phyloP scores from a whole-genome alignment of 2,329 filamentous ascomycete species.

The Phialocephala sp. region DNA sequence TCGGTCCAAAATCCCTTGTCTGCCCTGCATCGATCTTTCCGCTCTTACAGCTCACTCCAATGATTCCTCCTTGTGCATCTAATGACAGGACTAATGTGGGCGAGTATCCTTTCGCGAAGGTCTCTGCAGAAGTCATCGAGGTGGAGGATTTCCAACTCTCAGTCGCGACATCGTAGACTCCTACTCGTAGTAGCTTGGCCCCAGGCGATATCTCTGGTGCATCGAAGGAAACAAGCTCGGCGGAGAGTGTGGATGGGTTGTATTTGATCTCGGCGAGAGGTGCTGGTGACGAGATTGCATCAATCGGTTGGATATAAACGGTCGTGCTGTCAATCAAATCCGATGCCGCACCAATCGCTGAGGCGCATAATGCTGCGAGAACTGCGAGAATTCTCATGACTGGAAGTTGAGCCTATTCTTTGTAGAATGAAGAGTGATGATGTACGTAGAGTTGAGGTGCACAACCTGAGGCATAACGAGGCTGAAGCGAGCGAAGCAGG shows the following conservation, averaged over 20 bases:
- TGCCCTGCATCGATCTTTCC: conserved; percentile 66
- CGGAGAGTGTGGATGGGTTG: conserved; percentile 51
- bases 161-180: conserved; percentile 57
- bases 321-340: conserved; percentile 45
- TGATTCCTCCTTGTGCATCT: conserved; percentile 50
- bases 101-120: conserved; percentile 66
- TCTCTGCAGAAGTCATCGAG: conserved; percentile 59
- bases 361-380: conserved; percentile 47
- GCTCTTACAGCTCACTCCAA: conserved; percentile 60
- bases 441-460: neutral
- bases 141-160: conserved; percentile 59
- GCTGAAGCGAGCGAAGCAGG: neutral
- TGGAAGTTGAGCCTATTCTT: conserved; percentile 6
- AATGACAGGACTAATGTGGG: conserved; percentile 61
- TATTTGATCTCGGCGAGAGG: conserved; percentile 64
- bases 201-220: conserved; percentile 55
- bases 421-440: neutral
- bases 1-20: conserved; percentile 69
- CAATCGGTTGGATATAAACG: conserved; percentile 41
- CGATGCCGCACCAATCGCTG: conserved; percentile 48
- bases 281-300: conserved; percentile 43
- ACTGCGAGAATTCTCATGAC: conserved; percentile 47
- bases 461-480: neutral
- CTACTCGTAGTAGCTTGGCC: conserved; percentile 58
- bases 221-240: conserved; percentile 60